Percentiles rank a stretch among this genome's conserved stretches.
phyloP scores from a whole-genome alignment of 164 flowering plant genomes.

The Umbellularia californica region DNA sequence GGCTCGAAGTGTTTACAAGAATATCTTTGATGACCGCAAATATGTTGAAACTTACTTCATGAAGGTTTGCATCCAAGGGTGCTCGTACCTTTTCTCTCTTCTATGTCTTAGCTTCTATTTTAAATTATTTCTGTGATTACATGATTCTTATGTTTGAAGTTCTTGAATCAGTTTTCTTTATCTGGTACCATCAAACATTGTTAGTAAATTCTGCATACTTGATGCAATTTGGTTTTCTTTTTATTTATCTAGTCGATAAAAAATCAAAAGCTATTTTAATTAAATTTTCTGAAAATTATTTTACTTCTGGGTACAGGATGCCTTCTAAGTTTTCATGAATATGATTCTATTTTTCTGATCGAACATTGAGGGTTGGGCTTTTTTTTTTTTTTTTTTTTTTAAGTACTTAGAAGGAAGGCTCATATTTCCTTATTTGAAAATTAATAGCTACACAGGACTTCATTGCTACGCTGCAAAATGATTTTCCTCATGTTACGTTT shows the following conservation, averaged over 20 bases:
- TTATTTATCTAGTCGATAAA: too few species aligned
- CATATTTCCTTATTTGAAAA: slow-evolving; percentile 1
- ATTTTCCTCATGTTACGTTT: slow-evolving; percentile 4
- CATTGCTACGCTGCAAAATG: not conserved
- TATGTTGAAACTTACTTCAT: slow-evolving; percentile 95
- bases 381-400: not conserved
- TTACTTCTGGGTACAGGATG: too few species aligned
- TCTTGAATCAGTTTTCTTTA: not conserved
- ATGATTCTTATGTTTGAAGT: not conserved
- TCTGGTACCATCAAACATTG: not conserved
- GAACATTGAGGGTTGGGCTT: not conserved
- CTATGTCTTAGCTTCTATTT: not conserved
- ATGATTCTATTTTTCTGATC: not conserved
- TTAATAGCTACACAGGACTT: not conserved
- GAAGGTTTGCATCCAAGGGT: slow-evolving; percentile 54
- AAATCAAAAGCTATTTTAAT: too few species aligned
- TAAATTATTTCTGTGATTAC: not conserved
- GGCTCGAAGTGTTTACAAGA: slow-evolving; percentile 86
- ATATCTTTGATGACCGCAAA: slow-evolving; percentile 93
- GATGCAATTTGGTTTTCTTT: not conserved
- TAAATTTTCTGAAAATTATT: too few species aligned
- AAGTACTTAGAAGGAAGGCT: not conserved
- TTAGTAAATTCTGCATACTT: not conserved
- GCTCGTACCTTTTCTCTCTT: not conserved
- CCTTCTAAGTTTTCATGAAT: not conserved